Base-by-base conservation (phyloP, 2,329 filamentous ascomycete genomes). In the Cladosporium colombiae region DNA sequence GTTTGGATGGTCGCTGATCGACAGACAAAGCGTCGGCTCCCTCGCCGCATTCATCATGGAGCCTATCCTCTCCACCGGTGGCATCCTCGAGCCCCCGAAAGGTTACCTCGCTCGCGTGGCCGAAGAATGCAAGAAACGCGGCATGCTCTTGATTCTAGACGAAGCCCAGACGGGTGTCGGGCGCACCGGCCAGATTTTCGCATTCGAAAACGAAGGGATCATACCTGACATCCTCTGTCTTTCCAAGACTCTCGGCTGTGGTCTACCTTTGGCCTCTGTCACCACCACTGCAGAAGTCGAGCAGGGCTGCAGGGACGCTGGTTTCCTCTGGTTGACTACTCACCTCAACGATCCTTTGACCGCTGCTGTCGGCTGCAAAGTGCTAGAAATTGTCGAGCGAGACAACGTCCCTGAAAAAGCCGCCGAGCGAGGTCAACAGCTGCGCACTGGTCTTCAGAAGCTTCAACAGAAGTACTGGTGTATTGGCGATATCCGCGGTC, bases 41-140 rank as follows among this genome's bases (percentile, higher is more conserved):
- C 80, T 90, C 0, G 87, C 88, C 0, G 88, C 88, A 0, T 83
- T 87, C 35, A 86, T 90, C 64, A 75, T 89, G 59, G 87, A 89
- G 71, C 85, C 84, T 0, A 88, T 89, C 40, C 79, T 86, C 0
- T 84, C 81, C 0, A 84, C 83, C 18, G 86, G 84, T 0, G 87
- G 88, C 2, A 67, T 67, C n/a, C 63, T 67, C 35, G 66, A 57
- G 56, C 66, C 57, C 4, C 66, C 66, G 10, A 59, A 61, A 33
- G 66, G 66, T 33, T 67, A 65, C 50, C 40, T 67, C 11, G 33
- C 31, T 14, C 63, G 57, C 7, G 59, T 67, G 63, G 53, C 27
- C 16, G 50, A 31, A 44, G 63, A 78, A 35, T 78, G 77, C 62
- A 68, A 72, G 27, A 70, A 68, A 33, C 69, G 75, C 29, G 68